Evolutionary conservation across 148 eudicot genomes (phyloP).

Genomic region (Amaranthus palmeri): DNA sequence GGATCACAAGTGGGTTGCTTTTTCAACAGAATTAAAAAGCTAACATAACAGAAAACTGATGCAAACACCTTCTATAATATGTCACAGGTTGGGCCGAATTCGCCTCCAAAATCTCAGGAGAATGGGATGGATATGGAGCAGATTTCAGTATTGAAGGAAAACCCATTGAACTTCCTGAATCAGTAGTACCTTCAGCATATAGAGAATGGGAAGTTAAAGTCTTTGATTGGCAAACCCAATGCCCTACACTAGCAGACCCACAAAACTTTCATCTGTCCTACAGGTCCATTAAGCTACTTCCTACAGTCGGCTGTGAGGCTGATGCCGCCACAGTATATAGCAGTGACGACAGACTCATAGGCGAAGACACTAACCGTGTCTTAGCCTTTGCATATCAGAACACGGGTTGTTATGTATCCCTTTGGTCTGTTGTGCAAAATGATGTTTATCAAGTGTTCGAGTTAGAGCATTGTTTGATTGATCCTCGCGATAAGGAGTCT

Average conservation of each 20-base stretch:
- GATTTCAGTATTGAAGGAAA: conserved; percentile 66
- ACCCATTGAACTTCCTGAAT: conserved; percentile 82
- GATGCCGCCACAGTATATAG: conserved; percentile 82
- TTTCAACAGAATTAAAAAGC: too few species aligned
- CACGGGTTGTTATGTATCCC: conserved; percentile 67
- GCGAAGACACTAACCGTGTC: conserved; percentile 21
- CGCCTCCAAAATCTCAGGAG: conserved; percentile 75
- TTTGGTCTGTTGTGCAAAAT: conserved; percentile 39
- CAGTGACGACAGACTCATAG: conserved; percentile 44
- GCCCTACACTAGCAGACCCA: conserved; percentile 74
- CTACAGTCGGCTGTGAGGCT: conserved; percentile 98
- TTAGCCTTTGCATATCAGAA: conserved; percentile 59
- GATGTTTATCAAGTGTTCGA: conserved; percentile 39
- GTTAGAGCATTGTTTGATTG: conserved; percentile 83
- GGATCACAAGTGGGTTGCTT: too few species aligned
- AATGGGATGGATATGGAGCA: conserved; percentile 98
- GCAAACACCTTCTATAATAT: background rate
- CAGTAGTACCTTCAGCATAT: conserved; percentile 79
- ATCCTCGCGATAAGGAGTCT: conserved; percentile 68
- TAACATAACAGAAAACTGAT: background rate
- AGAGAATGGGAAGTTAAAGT: conserved; percentile 95
- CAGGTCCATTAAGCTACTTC: conserved; percentile 67
- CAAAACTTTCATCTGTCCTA: conserved; percentile 34
- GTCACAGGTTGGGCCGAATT: conserved; percentile 64
- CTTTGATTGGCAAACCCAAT: conserved; percentile 98